phyloP scores from a whole-genome alignment of 2,329 filamentous ascomycete genomes.

The Acarospora socialis region DNA sequence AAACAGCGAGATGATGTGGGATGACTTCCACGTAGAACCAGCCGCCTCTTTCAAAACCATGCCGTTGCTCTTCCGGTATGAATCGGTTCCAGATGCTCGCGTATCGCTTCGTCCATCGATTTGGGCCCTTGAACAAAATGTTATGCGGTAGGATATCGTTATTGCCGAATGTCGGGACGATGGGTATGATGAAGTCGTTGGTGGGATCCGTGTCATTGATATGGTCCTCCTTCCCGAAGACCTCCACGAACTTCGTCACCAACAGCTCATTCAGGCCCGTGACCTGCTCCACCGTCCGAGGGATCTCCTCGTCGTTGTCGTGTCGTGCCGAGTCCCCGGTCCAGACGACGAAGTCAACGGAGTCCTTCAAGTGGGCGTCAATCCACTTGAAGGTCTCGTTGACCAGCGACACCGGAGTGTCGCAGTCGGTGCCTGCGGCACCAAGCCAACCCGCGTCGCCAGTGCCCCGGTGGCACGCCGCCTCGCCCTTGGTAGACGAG shows the following conservation, averaged over 20 bases:
- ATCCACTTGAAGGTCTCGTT: conserved; percentile 91
- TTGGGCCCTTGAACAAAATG: conserved; percentile 73
- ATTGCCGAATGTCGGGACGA: conserved; percentile 86
- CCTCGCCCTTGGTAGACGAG: conserved; percentile 51
- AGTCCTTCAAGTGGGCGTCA: conserved; percentile 56
- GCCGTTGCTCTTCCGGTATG: conserved; percentile 82
- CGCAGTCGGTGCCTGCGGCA: conserved; percentile 76
- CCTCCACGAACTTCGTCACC: conserved; percentile 59
- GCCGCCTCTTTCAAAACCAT: conserved; percentile 80
- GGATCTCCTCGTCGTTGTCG: conserved; percentile 70
- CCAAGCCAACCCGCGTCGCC: conserved; percentile 72
- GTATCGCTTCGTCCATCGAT: conserved; percentile 69
- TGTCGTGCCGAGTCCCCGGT: conserved; percentile 83
- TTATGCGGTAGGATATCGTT: conserved; percentile 98
- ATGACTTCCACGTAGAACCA: conserved; percentile 94
- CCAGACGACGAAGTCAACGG: conserved; percentile 84
- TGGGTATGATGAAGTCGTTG: conserved; percentile 54
- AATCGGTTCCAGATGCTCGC: conserved; percentile 68
- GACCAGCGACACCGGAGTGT: conserved; percentile 64
- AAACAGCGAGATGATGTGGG: conserved; percentile 67
- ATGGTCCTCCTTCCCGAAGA: conserved; percentile 48
- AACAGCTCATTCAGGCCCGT: conserved; percentile 61
- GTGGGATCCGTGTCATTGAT: conserved; percentile 33
- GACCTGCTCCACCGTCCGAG: conserved; percentile 64
- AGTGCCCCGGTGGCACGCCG: conserved; percentile 64